Conservation (phyloP, 768 basidiomycete genomes). For the Boletus rex-veris region DNA sequence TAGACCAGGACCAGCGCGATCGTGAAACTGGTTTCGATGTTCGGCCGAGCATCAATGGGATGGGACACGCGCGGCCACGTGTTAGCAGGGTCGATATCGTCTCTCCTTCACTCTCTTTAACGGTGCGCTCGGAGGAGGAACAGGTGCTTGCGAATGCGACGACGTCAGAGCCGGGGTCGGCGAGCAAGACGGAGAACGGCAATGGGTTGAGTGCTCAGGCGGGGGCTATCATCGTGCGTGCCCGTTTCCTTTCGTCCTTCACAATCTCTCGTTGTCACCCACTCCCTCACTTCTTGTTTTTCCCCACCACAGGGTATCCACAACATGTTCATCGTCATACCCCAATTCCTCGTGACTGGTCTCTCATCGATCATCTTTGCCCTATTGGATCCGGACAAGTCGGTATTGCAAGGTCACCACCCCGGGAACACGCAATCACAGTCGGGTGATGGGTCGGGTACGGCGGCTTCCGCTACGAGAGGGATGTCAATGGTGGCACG, state of each 20-base stretch:
- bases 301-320: conserved; percentile 72
- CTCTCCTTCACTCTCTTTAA: neutral
- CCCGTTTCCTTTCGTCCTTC: neutral
- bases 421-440: neutral
- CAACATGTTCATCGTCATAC: conserved; percentile 90
- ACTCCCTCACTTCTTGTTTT: neutral
- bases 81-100: conserved; percentile 45
- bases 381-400: conserved; percentile 66
- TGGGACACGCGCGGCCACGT: conserved; percentile 44
- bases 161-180: conserved; percentile 7
- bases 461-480: neutral
- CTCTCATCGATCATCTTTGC: conserved; percentile 85
- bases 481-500: neutral
- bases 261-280: too few species aligned
- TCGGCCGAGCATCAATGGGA: conserved; percentile 29
- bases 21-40: conserved; percentile 4
- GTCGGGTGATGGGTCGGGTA: neutral
- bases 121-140: conserved; percentile 9
- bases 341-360: conserved; percentile 90
- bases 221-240: conserved; percentile 77
- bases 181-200: conserved; percentile 9
- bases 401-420: conserved; percentile 37
- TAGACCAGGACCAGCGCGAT: conserved; percentile 5
- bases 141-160: conserved; percentile 6
- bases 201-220: conserved; percentile 70